Percentiles rank a stretch among this genome's conserved stretches.
Evolutionary conservation across 192 early-diverging fungal genomes (phyloP).

Genomic region (Linnemannia exigua): DNA sequence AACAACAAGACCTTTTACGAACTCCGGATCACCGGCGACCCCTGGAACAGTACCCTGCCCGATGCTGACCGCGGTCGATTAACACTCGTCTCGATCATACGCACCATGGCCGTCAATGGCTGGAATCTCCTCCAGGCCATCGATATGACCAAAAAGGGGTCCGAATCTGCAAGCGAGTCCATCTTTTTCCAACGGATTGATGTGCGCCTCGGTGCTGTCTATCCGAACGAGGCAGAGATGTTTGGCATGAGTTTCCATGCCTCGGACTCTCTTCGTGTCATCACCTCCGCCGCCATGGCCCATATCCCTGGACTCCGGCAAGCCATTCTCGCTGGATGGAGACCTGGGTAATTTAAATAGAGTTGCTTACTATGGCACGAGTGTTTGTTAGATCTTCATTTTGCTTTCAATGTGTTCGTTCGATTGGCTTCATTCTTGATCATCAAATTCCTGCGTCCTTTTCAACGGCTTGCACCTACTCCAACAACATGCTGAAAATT

Average conservation of each 20-base stretch:
- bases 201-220: not conserved
- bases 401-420: too few relatives aligned
- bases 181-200: not conserved
- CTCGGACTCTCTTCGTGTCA: constrained; percentile 8
- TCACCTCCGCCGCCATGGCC: not conserved
- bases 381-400: too few relatives aligned
- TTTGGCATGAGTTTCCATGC: not conserved
- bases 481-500: too few relatives aligned
- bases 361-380: too few relatives aligned
- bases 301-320: not conserved
- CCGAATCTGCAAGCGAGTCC: not conserved
- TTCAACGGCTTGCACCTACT: too few relatives aligned
- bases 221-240: not conserved
- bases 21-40: not conserved
- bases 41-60: not conserved
- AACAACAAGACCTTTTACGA: not conserved
- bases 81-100: not conserved
- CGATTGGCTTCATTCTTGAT: too few relatives aligned
- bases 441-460: too few relatives aligned
- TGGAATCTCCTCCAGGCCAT: not conserved
- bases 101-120: not conserved
- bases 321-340: not conserved
- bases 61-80: constrained; percentile 1
- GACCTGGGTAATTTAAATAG: not conserved
- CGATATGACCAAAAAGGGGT: not conserved